Conservation (phyloP, 2,329 filamentous ascomycete species). For the Alternaria gansuensis region DNA sequence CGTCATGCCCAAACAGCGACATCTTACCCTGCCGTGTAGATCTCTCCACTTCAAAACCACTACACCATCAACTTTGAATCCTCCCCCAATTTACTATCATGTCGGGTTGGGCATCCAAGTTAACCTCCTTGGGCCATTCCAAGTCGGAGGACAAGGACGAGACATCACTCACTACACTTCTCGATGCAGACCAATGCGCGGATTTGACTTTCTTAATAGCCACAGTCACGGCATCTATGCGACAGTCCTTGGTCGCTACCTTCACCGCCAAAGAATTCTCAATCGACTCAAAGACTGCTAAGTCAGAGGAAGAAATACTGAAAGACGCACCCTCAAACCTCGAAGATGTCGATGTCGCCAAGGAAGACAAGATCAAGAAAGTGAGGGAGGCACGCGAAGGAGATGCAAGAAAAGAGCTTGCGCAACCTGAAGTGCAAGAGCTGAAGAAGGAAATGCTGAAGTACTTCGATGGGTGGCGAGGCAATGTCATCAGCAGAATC, state of each 20-base stretch:
- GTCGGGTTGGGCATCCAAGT: conserved; percentile 45
- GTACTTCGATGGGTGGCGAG: conserved; percentile 84
- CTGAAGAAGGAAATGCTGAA: conserved; percentile 73
- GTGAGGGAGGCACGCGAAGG: conserved; percentile 43
- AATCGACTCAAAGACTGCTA: conserved; percentile 23
- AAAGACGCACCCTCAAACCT: conserved; percentile 37
- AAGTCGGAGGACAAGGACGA: conserved; percentile 45
- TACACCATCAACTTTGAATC: conserved; percentile 4
- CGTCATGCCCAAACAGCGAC: conserved; percentile 30
- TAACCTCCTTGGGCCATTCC: conserved; percentile 48
- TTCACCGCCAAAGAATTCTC: conserved; percentile 50
- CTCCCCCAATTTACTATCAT: conserved; percentile 20
- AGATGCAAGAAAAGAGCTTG: conserved; percentile 59
- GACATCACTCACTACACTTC: conserved; percentile 56
- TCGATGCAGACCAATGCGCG: conserved; percentile 57
- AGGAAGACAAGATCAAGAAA: conserved; percentile 46
- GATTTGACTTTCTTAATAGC: conserved; percentile 60
- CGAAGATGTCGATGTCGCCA: conserved; percentile 38
- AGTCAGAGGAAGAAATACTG: conserved; percentile 38
- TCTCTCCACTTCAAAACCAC: conserved; percentile 4
- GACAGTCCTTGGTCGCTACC: conserved; percentile 55
- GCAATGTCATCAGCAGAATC: conserved; percentile 72
- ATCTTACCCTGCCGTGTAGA: conserved; percentile 8
- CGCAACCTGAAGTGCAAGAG: conserved; percentile 64
- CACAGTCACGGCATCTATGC: conserved; percentile 59